A percentile compares a stretch with the other conserved stretches of the same genome.
These are phyloP conservation scores for Amauroascus niger DNA, from an alignment of 2,329 filamentous ascomycete species.

Conservation along the genomic window DNA sequence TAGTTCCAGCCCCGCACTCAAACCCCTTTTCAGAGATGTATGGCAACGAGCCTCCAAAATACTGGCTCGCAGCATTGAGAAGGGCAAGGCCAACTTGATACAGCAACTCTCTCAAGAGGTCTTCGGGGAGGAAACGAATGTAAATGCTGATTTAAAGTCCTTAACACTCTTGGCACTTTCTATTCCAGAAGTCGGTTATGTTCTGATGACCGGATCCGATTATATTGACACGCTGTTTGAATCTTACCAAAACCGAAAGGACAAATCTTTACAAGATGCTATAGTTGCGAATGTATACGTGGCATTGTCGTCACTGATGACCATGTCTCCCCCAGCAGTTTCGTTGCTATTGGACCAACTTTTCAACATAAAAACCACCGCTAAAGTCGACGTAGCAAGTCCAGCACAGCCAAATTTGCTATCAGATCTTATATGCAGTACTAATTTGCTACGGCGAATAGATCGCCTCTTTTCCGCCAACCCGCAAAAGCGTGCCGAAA, in stretches of 20 bases:
- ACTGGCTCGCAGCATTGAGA: constrained; percentile 31
- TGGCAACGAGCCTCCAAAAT: constrained; percentile 29
- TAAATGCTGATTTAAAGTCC: constrained; percentile 26
- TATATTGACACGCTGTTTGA: constrained; percentile 64
- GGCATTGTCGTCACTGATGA: constrained; percentile 60
- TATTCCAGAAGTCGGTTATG: constrained; percentile 39
- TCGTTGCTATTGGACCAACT: constrained; percentile 73
- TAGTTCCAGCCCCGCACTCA: constrained; percentile 50
- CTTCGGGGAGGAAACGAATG: constrained; percentile 14
- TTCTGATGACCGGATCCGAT: constrained; percentile 76
- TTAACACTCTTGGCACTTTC: constrained; percentile 34
- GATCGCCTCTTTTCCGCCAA: constrained; percentile 26
- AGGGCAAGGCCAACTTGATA: constrained; percentile 28
- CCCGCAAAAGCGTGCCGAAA: constrained; percentile 34
- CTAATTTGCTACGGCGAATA: constrained; percentile 53
- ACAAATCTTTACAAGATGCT: constrained; percentile 52
- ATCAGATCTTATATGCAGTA: constrained; percentile 68
- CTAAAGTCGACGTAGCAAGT: constrained; percentile 49
- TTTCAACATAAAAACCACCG: constrained; percentile 65
- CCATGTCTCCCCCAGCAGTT: constrained; percentile 56
- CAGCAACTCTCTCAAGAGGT: constrained; percentile 23
- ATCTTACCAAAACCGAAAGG: constrained; percentile 47
- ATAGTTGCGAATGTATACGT: constrained; percentile 67
- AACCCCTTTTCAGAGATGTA: constrained; percentile 45
- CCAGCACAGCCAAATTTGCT: constrained; percentile 53